Evolutionary conservation across 2,329 filamentous ascomycete species (phyloP).

Genomic region (Triangularia verruculosa): DNA sequence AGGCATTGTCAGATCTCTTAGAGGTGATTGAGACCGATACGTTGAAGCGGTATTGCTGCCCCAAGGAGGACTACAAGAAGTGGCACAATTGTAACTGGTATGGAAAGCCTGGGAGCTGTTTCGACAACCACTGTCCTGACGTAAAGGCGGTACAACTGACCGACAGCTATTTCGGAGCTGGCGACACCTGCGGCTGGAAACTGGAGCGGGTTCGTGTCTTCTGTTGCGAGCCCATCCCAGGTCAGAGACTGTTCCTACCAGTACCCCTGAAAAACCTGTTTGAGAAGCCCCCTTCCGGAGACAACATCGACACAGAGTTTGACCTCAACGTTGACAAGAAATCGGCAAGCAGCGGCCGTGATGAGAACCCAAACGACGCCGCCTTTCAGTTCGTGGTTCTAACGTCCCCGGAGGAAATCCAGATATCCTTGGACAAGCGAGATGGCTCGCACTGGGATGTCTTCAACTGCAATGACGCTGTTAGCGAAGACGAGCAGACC

Average conservation of each 20-base stretch:
- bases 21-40: neutral
- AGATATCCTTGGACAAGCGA: slow-evolving; percentile 37
- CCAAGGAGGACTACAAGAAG: neutral
- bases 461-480: slow-evolving; percentile 35
- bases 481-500: slow-evolving; percentile 33
- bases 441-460: slow-evolving; percentile 46
- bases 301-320: neutral
- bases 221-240: neutral
- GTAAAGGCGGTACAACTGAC: neutral
- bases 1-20: neutral
- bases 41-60: neutral
- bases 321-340: neutral
- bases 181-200: neutral
- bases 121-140: neutral
- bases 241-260: neutral
- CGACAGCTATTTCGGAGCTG: neutral
- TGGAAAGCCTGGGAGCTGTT: neutral
- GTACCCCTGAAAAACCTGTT: slow-evolving; percentile 3
- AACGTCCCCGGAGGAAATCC: slow-evolving; percentile 33
- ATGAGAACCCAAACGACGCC: slow-evolving; percentile 27
- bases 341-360: neutral
- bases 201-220: neutral
- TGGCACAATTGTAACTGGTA: neutral
- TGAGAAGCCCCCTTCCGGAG: neutral
- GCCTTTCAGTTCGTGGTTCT: slow-evolving; percentile 36